Percentiles rank a stretch among this genome's conserved stretches.
These are phyloP conservation scores for Rhododendron williamsianum DNA, from an alignment of 148 eudicot species.

Conservation along the genomic window DNA sequence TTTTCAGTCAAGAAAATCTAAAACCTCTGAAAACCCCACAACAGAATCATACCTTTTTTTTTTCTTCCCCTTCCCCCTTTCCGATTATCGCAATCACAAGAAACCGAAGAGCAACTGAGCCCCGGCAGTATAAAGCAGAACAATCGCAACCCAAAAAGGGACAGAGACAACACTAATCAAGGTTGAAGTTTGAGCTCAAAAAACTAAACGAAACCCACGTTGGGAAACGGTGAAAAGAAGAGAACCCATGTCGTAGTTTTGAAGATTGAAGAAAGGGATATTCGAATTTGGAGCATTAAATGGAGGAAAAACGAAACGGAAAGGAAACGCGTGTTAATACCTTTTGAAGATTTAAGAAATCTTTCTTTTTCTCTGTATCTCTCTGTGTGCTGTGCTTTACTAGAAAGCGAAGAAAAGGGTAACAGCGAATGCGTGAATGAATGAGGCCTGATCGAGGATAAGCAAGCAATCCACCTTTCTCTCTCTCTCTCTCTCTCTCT, in stretches of 20 bases:
- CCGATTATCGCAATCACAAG: background rate
- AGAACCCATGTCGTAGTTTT: slow-evolving; percentile 1
- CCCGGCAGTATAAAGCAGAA: background rate
- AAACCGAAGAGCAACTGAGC: background rate
- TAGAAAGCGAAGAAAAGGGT: slow-evolving; percentile 24
- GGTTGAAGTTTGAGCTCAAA: background rate
- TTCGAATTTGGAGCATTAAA: background rate
- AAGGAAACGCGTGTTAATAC: slow-evolving; percentile 18
- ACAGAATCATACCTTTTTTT: slow-evolving; percentile 9
- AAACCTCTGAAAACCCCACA: slow-evolving; percentile 3
- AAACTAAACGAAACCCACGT: slow-evolving; percentile 9
- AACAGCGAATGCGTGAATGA: slow-evolving; percentile 8
- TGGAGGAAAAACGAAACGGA: slow-evolving; percentile 14
- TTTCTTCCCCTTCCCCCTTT: background rate
- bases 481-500: background rate
- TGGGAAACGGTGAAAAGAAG: slow-evolving; percentile 1
- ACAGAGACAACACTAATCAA: background rate
- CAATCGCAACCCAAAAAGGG: background rate
- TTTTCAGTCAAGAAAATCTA: background rate
- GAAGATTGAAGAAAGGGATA: background rate
- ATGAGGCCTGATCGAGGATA: slow-evolving; percentile 9
- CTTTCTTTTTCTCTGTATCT: background rate
- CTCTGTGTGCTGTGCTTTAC: slow-evolving; percentile 14
- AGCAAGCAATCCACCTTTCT: background rate
- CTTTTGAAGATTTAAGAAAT: background rate